phyloP scores from a whole-genome alignment of 768 basidiomycete species.

The Gloeopeniophorella convolvens region DNA sequence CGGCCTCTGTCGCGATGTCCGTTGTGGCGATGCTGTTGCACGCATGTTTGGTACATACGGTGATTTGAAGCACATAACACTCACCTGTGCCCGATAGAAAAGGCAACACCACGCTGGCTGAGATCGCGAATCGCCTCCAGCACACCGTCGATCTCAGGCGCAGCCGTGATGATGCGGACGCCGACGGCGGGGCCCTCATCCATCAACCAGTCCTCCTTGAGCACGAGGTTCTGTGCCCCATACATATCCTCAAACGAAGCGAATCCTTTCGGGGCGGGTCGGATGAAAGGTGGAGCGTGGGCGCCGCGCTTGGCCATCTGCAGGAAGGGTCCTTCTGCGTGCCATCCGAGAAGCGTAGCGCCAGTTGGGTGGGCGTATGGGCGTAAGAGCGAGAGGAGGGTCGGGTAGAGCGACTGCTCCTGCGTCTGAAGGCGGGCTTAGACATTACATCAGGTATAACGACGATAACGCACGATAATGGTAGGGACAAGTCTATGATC shows the following conservation, averaged over 20 bases:
- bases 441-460: neutral
- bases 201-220: slow-evolving; percentile 65
- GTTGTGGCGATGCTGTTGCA: slow-evolving; percentile 61
- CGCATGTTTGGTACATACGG: no score
- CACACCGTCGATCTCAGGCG: slow-evolving; percentile 82
- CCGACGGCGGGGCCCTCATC: slow-evolving; percentile 36
- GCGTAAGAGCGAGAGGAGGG: slow-evolving; percentile 57
- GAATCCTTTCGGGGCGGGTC: slow-evolving; percentile 56
- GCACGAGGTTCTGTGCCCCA: slow-evolving; percentile 55
- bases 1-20: slow-evolving; percentile 62
- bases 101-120: slow-evolving; percentile 57
- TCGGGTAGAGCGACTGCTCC: slow-evolving; percentile 67
- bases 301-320: slow-evolving; percentile 79
- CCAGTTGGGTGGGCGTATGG: slow-evolving; percentile 59
- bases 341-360: slow-evolving; percentile 81
- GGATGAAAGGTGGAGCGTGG: slow-evolving; percentile 63
- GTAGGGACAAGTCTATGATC: slow-evolving; percentile 26
- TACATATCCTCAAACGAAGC: slow-evolving; percentile 70
- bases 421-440: slow-evolving; percentile 51
- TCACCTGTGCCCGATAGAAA: slow-evolving; percentile 89
- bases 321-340: slow-evolving; percentile 87
- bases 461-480: slow-evolving; percentile 51
- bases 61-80: no score
- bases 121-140: slow-evolving; percentile 60
- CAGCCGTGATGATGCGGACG: slow-evolving; percentile 77